A percentile compares a stretch with the other conserved stretches of the same genome.
These are phyloP conservation scores for Punica granatum DNA, from an alignment of 345 rosid genomes.

Conservation along the genomic window DNA sequence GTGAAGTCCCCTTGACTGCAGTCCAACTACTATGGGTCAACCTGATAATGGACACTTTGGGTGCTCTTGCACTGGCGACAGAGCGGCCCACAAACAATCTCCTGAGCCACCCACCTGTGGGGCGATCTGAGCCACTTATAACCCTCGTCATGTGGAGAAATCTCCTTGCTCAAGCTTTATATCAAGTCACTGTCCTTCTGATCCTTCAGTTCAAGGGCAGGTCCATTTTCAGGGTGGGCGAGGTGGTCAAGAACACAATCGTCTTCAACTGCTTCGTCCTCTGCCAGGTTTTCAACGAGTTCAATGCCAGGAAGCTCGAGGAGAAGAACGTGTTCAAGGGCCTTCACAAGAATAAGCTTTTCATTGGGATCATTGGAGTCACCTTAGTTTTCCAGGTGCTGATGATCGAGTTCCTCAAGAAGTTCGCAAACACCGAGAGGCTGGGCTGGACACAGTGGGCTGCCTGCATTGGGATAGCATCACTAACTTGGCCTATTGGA, in stretches of 20 bases:
- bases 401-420: conserved; percentile 45
- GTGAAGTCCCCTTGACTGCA: conserved; percentile 89
- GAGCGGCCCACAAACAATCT: conserved; percentile 97
- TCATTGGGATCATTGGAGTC: conserved; percentile 65
- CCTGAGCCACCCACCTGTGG: conserved; percentile 84
- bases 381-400: conserved; percentile 65
- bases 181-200: conserved; percentile 75
- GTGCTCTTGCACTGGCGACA: conserved; percentile 96
- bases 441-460: conserved; percentile 61
- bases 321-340: conserved; percentile 79
- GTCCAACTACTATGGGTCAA: conserved; percentile 98
- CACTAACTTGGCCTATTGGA: not conserved
- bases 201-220: conserved; percentile 63
- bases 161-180: conserved; percentile 65
- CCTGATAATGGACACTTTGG: conserved; percentile 97
- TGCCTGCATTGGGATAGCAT: conserved; percentile 62
- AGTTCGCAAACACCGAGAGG: conserved; percentile 34
- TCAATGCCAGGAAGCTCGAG: conserved; percentile 94
- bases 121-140: conserved; percentile 89
- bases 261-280: conserved; percentile 93
- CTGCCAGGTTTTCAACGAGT: conserved; percentile 98
- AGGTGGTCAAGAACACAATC: conserved; percentile 66
- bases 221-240: conserved; percentile 44
- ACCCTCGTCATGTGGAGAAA: conserved; percentile 99
- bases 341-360: conserved; percentile 65